Conservation (phyloP, 805 yeast species). For the Sugiyamaella chiloensis region DNA sequence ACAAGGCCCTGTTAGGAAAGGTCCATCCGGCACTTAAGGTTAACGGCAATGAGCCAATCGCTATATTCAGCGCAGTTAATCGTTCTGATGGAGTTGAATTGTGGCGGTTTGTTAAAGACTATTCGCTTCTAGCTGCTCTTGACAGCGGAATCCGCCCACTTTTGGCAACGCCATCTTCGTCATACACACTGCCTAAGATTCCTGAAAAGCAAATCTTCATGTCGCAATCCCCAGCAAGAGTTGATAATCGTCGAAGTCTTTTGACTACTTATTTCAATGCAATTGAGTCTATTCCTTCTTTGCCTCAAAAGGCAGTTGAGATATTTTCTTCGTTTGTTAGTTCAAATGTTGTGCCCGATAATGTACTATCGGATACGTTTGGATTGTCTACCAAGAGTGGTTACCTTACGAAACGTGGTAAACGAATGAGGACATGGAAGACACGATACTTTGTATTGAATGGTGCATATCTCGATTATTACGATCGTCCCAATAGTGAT, state of each 20-base stretch:
- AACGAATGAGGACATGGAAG: slow-evolving; percentile 69
- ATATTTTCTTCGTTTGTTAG: slow-evolving; percentile 64
- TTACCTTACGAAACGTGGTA: slow-evolving; percentile 57
- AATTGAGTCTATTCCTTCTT: slow-evolving; percentile 53
- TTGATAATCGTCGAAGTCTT: slow-evolving; percentile 55
- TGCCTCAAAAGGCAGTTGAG: slow-evolving; percentile 51
- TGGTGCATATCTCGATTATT: slow-evolving; percentile 54
- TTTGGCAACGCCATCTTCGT: no score
- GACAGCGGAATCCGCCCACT: slow-evolving; percentile 53
- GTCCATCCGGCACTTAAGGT: slow-evolving; percentile 30
- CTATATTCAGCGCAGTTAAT: slow-evolving; percentile 63
- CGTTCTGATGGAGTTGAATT: slow-evolving; percentile 59
- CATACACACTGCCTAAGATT: slow-evolving; percentile 49
- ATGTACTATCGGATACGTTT: slow-evolving; percentile 29
- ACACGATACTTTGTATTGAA: slow-evolving; percentile 65
- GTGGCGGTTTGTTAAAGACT: slow-evolving; percentile 70
- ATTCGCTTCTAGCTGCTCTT: slow-evolving; percentile 56
- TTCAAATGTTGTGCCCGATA: slow-evolving; percentile 56
- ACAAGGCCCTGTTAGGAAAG: slow-evolving; percentile 21
- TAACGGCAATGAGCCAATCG: slow-evolving; percentile 47
- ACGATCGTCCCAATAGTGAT: slow-evolving; percentile 55
- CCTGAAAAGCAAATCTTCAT: slow-evolving; percentile 63
- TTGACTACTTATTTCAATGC: slow-evolving; percentile 59
- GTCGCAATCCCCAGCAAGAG: slow-evolving; percentile 58
- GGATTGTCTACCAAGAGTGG: slow-evolving; percentile 49